Base-by-base conservation (phyloP, 2,329 filamentous ascomycete species). In the Penicillium sp. region DNA sequence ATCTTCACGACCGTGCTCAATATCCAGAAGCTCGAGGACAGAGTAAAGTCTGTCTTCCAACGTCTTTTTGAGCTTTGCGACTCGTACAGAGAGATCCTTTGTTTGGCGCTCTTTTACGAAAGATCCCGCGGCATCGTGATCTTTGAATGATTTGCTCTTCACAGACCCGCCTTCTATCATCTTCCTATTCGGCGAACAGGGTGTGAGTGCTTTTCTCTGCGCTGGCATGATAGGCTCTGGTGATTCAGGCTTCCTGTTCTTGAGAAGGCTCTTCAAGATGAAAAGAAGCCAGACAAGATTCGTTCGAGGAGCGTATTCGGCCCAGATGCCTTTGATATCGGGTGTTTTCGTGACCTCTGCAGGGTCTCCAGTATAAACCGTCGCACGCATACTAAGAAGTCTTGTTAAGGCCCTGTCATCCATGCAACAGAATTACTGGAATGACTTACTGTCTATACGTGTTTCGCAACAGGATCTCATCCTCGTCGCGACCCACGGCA, bases 261-360 rank as follows among this genome's bases (percentile, higher is more conserved):
- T 73, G 23, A 85, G 67, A 0, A 87, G 73, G 58, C 80, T 80
- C 53, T 79, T 76, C 12, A 86, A 74, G 4, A 87, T 69, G 62
- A 85, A 85, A 45, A 84, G 79, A 21, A 85, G 68, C 85, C 85
- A 87, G 13, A 86, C 73, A 13, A 85, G 72, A 58, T 87, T 87
- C 2, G 84, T 85, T 50, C 77, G 75, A 2, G 85, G 83, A 36
- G 80, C 76, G 64, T 81, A 86, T 28, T 74, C 67, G 10, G 71
- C 66, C 83, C 84, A 87, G 39, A 77, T 70, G 47, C 70, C 69
- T 2, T 68, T 64, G 18, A 72, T 65, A 21, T 65, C 55, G 5
- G 64, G 63, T 23, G 63, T 58, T 57, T 73, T 69, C 33, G 71
- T 66, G 4, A 67, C 66, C 6, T 71, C 63, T 0, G 77, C 65